Evolutionary conservation across 2,329 filamentous ascomycete species (phyloP), one percentile per base, ranked within the genome.

Genomic region (Calonectria naviculata): DNA sequence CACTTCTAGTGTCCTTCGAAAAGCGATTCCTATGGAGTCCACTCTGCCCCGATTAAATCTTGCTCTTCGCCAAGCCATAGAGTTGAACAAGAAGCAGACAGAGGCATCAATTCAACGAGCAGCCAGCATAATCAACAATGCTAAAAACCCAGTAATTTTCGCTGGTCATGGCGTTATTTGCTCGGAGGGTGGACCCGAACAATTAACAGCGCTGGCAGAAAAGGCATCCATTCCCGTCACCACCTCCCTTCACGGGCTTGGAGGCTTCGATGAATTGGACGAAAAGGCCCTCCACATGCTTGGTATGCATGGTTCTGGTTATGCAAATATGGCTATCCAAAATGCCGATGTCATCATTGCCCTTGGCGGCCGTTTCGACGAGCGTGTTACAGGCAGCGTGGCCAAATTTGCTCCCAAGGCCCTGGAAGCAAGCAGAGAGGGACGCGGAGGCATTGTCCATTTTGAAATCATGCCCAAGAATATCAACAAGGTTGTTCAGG

Each of bases 391-490:
- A 12, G 87, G 90, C 31, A 93, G 89, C 81, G 88, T 98, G 63
- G 84, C 90, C 78, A 97, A 96, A 82, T 98, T 98, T 76, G 97
- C 95, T 0, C 97, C 96, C 4, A 91, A 90, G 64, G 97, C 97
- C 47, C 96, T 93, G 85, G 90, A 91, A 13, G 97, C 97, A 0
- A 95, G 95, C 5, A 87, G 89, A 13, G 94, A 98, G 85, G 92
- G 92, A 63, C 93, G 95, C 73, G 97, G 97, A 78, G 97, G 97
- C 80, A 98, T 99, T 79, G 90, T 98, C 13, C 96, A 99, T 84
- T 98, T 98, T 80, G 96, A 98, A 82, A 96, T 98, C 79, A 93
- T 98, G 93, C 96, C 97, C 78, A 99, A 98, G 92, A 98, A 98
- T 87, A 98, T 98, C 87, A 98, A 98, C 91, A 99, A 98, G 90